phyloP scores from a whole-genome alignment of 2,329 filamentous ascomycete species.

The Claviceps sp. region DNA sequence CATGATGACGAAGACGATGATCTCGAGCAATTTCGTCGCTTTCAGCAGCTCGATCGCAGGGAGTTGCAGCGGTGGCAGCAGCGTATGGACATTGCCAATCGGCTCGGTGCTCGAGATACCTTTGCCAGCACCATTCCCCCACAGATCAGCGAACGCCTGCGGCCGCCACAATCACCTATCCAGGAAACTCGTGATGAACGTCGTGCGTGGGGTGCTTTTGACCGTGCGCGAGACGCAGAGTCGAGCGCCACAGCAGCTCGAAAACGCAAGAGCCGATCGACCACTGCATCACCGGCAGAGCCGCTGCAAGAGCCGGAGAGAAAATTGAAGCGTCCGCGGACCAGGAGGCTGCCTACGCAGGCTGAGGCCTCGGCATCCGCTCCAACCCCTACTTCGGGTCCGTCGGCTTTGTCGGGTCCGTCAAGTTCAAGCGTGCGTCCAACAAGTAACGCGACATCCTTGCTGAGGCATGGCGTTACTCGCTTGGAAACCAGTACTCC shows the following conservation, averaged over 20 bases:
- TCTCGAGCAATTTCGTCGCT: constrained; percentile 38
- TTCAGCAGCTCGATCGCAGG: constrained; percentile 41
- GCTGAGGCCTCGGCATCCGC: constrained; percentile 33
- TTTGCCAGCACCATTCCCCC: constrained; percentile 51
- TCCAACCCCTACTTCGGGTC: constrained; percentile 19
- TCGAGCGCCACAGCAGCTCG: constrained; percentile 36
- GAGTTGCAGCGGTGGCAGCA: constrained; percentile 68
- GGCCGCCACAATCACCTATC: constrained; percentile 39
- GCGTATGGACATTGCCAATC: constrained; percentile 67
- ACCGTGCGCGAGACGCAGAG: constrained; percentile 63
- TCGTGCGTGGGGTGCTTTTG: constrained; percentile 80
- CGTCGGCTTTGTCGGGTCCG: constrained; percentile 6
- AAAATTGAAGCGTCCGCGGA: constrained; percentile 77
- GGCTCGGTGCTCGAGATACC: constrained; percentile 59
- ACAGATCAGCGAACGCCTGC: constrained; percentile 48
- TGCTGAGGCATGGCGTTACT: constrained; percentile 12
- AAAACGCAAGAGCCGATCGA: constrained; percentile 62
- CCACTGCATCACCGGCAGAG: constrained; percentile 57
- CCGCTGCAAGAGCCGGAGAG: constrained; percentile 59
- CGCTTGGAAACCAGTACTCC: constrained; percentile 45
- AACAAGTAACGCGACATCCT: constrained; percentile 3
- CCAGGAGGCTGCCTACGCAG: constrained; percentile 45
- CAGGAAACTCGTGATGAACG: constrained; percentile 68
- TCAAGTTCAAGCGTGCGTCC: constrained; percentile 9
- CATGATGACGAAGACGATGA: constrained; percentile 57